phyloP scores from a whole-genome alignment of 192 early-diverging fungal genomes.

The Coemansia javaensis region DNA sequence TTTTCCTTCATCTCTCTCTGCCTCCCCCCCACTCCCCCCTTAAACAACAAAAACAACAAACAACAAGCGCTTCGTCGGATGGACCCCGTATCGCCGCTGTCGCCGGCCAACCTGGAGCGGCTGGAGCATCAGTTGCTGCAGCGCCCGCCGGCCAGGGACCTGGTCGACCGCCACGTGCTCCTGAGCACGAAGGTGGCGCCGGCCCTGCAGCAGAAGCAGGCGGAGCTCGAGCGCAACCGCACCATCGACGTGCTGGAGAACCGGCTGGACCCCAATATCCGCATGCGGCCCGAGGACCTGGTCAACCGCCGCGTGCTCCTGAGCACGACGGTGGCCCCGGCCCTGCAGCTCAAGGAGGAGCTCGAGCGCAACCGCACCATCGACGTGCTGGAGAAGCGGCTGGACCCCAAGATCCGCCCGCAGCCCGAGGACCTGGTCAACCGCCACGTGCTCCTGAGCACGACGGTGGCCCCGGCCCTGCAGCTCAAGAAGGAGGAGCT shows the following conservation, averaged over 20 bases:
- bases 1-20: no score
- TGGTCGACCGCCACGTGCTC: conserved; percentile 60
- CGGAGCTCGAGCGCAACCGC: conserved; percentile 4
- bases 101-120: conserved; percentile 35
- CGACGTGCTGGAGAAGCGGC: conserved; percentile 44
- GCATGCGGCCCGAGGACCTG: conserved; percentile 54
- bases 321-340: conserved; percentile 30
- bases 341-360: conserved; percentile 29
- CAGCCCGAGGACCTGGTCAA: conserved; percentile 52
- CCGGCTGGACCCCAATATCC: conserved; percentile 54
- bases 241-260: conserved; percentile 46
- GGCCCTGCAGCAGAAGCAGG: conserved; percentile 27
- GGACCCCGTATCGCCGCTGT: no score
- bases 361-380: conserved; percentile 15
- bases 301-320: conserved; percentile 58
- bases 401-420: conserved; percentile 61
- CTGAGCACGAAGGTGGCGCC: conserved; percentile 43
- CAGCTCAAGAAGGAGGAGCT: conserved; percentile 17
- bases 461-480: conserved; percentile 31
- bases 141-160: conserved; percentile 53
- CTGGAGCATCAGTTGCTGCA: conserved; percentile 56
- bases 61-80: no score
- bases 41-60: no score
- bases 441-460: conserved; percentile 58
- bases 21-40: no score